These are phyloP conservation scores for Lecanicillium sp. DNA, from an alignment of 2,329 filamentous ascomycete genomes.

Conservation along the genomic window DNA sequence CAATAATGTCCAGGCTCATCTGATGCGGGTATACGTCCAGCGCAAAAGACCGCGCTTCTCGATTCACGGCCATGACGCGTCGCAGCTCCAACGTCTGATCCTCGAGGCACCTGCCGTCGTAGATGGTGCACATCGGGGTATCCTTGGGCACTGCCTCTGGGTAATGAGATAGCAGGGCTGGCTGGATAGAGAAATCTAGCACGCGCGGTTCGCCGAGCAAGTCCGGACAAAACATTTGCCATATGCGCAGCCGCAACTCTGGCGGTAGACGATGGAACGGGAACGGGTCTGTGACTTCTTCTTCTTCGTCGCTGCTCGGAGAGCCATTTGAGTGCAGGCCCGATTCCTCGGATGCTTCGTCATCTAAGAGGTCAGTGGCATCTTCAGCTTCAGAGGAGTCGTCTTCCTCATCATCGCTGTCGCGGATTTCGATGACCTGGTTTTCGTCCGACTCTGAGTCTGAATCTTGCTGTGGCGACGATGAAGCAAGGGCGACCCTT, in stretches of 20 bases:
- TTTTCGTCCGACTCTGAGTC: neutral
- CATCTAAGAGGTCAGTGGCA: slow-evolving; percentile 3
- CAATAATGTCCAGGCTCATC: slow-evolving; percentile 18
- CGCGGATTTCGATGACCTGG: neutral
- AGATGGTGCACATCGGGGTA: slow-evolving; percentile 9
- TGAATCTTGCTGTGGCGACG: too few relatives aligned
- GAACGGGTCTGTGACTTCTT: slow-evolving; percentile 13
- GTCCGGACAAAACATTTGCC: slow-evolving; percentile 24
- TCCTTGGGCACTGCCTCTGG: slow-evolving; percentile 6
- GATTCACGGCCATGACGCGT: slow-evolving; percentile 23
- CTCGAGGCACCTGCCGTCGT: slow-evolving; percentile 16
- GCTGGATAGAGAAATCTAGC: slow-evolving; percentile 17
- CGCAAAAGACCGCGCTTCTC: slow-evolving; percentile 27
- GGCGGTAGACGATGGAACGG: slow-evolving; percentile 22
- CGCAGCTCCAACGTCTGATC: slow-evolving; percentile 21
- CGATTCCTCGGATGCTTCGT: slow-evolving; percentile 3
- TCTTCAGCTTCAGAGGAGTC: neutral
- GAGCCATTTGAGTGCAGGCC: too few relatives aligned
- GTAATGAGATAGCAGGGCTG: slow-evolving; percentile 7
- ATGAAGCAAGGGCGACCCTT: too few relatives aligned
- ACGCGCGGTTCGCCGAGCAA: slow-evolving; percentile 18
- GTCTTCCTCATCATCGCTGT: slow-evolving; percentile 5
- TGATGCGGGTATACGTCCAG: slow-evolving; percentile 23
- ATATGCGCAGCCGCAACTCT: slow-evolving; percentile 25
- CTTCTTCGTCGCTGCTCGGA: neutral